phyloP scores from a whole-genome alignment of 192 early-diverging fungal genomes.

The Coemansia sp. region DNA sequence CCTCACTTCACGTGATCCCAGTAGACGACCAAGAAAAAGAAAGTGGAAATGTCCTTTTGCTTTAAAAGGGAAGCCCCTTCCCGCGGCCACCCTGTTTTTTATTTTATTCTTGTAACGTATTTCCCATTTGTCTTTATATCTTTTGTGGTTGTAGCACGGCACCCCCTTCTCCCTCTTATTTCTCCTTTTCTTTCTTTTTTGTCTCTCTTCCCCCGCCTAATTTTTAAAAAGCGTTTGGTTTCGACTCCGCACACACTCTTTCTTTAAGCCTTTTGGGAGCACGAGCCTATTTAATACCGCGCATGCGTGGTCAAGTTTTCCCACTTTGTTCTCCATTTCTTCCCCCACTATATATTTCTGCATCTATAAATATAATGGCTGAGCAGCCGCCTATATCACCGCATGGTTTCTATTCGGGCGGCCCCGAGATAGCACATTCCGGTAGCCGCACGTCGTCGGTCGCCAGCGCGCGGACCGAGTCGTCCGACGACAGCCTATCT shows the following conservation, averaged over 20 bases:
- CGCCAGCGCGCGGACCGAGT: constrained; percentile 7
- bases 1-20: constrained; percentile 7
- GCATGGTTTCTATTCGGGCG: no score
- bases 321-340: no score
- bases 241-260: background rate
- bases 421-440: no score
- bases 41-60: background rate
- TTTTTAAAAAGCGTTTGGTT: background rate
- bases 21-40: background rate
- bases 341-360: background rate
- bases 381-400: background rate
- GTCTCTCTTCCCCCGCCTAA: no score
- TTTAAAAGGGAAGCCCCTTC: background rate
- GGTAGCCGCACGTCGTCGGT: constrained; percentile 5
- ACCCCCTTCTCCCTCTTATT: background rate
- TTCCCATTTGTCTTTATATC: background rate
- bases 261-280: background rate
- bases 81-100: background rate
- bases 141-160: background rate
- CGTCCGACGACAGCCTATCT: constrained; percentile 2
- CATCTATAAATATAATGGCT: background rate
- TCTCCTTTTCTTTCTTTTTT: background rate
- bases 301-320: background rate
- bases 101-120: background rate
- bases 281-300: background rate